Conservation (phyloP, 23 red algal genomes). For the Chondrus crispus region DNA sequence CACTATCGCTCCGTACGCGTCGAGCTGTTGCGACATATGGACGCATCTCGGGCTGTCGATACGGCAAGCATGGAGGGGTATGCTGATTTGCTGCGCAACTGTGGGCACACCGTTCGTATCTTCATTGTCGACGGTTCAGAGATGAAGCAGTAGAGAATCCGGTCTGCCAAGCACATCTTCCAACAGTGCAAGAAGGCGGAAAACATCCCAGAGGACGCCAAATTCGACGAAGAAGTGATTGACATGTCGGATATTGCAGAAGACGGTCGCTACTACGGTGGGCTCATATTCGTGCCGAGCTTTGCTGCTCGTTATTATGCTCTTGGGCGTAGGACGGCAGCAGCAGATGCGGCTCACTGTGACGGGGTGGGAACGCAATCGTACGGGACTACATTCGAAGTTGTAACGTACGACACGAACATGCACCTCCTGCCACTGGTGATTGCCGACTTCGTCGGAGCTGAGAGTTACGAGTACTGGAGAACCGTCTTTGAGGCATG, state of each 20-base stretch:
- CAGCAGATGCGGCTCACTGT: conserved; percentile 33
- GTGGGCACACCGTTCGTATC: background rate
- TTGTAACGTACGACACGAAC: conserved; percentile 35
- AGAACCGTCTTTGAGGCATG: conserved; percentile 17
- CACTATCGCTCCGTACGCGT: background rate
- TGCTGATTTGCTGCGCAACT: background rate
- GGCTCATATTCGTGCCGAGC: conserved; percentile 27
- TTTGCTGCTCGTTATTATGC: background rate
- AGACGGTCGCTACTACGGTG: conserved; percentile 14
- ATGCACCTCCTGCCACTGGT: conserved; percentile 24
- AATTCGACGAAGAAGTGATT: background rate
- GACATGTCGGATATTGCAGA: conserved; percentile 8
- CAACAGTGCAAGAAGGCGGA: conserved; percentile 20
- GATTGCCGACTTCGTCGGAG: conserved; percentile 14
- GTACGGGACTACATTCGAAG: conserved; percentile 44
- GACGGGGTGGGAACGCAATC: conserved; percentile 31
- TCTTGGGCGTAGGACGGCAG: background rate
- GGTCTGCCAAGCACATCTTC: conserved; percentile 40
- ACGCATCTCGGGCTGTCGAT: background rate
- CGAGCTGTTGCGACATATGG: background rate
- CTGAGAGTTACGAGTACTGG: background rate
- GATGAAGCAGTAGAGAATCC: background rate
- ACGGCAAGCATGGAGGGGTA: conserved; percentile 15
- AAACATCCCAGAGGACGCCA: background rate
- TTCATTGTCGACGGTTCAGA: background rate